Base-by-base conservation (phyloP, 2,329 filamentous ascomycete genomes). In the Ascomycota sp. region DNA sequence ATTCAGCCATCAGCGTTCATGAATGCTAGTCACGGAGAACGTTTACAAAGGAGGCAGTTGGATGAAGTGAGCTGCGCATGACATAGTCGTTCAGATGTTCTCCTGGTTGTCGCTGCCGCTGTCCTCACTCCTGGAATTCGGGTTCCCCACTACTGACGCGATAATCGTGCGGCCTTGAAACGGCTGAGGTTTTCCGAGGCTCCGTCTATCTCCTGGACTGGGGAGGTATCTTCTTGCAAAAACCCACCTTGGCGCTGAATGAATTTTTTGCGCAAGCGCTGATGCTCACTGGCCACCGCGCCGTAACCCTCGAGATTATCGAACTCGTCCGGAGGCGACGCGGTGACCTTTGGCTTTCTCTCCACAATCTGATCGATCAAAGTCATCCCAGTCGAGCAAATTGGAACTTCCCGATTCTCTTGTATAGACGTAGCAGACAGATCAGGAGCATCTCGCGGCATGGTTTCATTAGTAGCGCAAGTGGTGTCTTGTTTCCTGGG, bases 161-260 rank as follows among this genome's bases (percentile, higher is more conserved):
- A 63, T 32, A 81, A 52, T 36, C 71, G 63, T 3, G 75, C 75
- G 29, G 75, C 75, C 55, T 71, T 79, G 55, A 83, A 83, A 36
- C 72, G 66, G 55, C 76, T 82, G 38, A 81, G 51, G 41, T 64
- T 69, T 49, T 65, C 67, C 29, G 61, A 61, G 2, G 65, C 67
- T 27, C 71, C 69, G 31, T 74, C 72, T 27, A 83, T 57, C 2
- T 76, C 68, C 30, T 77, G 64, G 28, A 72, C 67, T 12, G 67
- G 65, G 30, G 68, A 61, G 35, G 81, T 72, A 34, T 78, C 69
- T 40, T 82, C 69, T 33, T 69, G 65, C 41, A 77, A 55, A 48
- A 93, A 92, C 3, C 83, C 83, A 30, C 83, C 83, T 41, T 89
- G 71, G 40, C 73, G 67, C 40, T 82, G 71, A 31, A 94, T 83